Evolutionary conservation across 208 protist species (phyloP), one percentile per base, ranked within the genome.

Genomic region (Leishmania gerbilli): DNA sequence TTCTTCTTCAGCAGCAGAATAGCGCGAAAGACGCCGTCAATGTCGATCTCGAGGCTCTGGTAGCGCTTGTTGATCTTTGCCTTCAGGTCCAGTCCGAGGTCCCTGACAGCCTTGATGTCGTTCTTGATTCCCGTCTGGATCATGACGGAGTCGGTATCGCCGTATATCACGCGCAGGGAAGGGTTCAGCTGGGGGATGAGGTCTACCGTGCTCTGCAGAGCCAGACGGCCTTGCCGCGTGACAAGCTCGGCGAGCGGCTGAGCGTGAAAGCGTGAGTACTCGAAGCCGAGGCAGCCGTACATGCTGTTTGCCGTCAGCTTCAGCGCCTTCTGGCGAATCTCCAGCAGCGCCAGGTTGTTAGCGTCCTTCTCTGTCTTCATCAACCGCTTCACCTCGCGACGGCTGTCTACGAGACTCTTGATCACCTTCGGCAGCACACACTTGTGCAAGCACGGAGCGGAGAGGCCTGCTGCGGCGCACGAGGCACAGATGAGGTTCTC

Each of bases 101-200:
- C 91, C n/a, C 93, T 87, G 34, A 98, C 98, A 8, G 92, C 90
- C 60, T 85, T 86, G 74, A 98, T 93, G 76, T 97, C 90, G 81
- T 90, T 95, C 72, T 89, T 95, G 71, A 98, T 97, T 71, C 93
- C 89, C 0, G 99, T 99, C 87, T 99, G 95, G 83, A 99, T 97
- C 99, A 99, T 99, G 21, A 99, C 96, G 13, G 99, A 99, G 88
- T 99, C 99, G 11, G 99, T 99, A 94, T 99, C 99, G 76, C 97
- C 98, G 90, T 99, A 99, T 69, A 99, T 97, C 31, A 99, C 98
- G 24, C 96, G 91, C 60, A 98, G 87, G 7, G 89, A 88, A 2
- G 98, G 93, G 55, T 98, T 91, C 68, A 97, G 89, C 79, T 95
- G 92, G 64, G 98, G 91, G 45, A 99, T 97, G 62, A 99, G 82